These are phyloP conservation scores for Clohesyomyces aquaticus DNA, from an alignment of 495 filamentous ascomycete genomes.

Conservation along the genomic window DNA sequence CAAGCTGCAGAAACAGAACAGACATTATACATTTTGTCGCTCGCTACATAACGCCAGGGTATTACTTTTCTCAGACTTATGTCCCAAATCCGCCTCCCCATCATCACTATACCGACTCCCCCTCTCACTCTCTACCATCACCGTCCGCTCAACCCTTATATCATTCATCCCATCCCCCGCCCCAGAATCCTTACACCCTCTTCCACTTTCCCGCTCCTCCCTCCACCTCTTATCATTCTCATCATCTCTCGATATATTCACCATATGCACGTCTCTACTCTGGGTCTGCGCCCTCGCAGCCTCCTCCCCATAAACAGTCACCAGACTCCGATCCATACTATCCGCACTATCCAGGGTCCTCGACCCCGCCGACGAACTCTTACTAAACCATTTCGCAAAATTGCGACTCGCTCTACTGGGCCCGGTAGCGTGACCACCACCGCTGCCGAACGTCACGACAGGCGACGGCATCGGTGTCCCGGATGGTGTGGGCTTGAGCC, in stretches of 20 bases:
- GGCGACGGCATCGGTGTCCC: slow-evolving; percentile 24
- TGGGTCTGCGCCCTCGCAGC: too few species aligned
- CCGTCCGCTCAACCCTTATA: slow-evolving; percentile 21
- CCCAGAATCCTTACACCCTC: background rate
- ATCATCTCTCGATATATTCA: slow-evolving; percentile 14
- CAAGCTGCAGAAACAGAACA: too few species aligned
- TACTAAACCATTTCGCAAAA: slow-evolving; percentile 31
- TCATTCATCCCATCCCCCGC: slow-evolving; percentile 6
- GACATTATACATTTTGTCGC: too few species aligned
- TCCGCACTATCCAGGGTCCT: background rate
- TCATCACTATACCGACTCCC: slow-evolving; percentile 1
- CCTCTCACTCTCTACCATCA: slow-evolving; percentile 13
- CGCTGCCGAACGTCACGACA: slow-evolving; percentile 3
- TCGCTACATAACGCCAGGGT: too few species aligned
- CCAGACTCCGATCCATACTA: slow-evolving; percentile 13
- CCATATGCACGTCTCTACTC: slow-evolving; percentile 5
- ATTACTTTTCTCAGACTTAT: too few species aligned
- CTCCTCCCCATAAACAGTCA: slow-evolving; percentile 28
- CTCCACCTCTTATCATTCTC: slow-evolving; percentile 4
- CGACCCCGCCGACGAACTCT: slow-evolving; percentile 4
- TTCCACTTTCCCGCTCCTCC: background rate
- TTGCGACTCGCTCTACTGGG: slow-evolving; percentile 5
- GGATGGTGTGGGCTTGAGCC: slow-evolving; percentile 7
- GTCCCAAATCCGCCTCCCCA: background rate
- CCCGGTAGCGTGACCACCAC: too few species aligned